phyloP scores from a whole-genome alignment of 768 basidiomycete species.

The Suillus paluster region DNA sequence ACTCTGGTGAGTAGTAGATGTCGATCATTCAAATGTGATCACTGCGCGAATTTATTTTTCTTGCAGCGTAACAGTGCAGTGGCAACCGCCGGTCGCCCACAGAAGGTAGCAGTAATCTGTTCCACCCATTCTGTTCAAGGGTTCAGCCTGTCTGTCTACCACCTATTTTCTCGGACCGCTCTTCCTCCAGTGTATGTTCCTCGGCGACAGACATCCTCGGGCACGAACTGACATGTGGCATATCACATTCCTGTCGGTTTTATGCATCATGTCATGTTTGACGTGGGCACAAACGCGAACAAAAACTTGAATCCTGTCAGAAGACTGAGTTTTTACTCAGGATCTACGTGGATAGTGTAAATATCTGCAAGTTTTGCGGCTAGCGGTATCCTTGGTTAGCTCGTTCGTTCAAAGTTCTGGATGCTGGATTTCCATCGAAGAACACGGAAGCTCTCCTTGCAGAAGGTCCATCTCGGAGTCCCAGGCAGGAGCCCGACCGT shows the following conservation, averaged over 20 bases:
- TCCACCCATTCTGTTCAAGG: neutral
- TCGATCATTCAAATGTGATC: neutral
- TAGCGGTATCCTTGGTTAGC: neutral
- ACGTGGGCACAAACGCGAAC: neutral
- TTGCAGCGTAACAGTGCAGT: neutral
- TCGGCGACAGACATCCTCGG: neutral
- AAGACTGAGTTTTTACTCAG: neutral
- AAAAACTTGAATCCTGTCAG: too few species aligned
- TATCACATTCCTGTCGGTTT: neutral
- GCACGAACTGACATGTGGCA: neutral
- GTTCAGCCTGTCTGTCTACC: neutral
- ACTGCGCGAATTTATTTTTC: neutral
- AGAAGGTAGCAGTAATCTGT: neutral
- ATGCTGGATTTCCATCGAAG: neutral
- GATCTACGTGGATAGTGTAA: neutral
- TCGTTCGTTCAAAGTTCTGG: conserved; percentile 1
- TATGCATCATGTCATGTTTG: neutral
- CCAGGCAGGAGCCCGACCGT: neutral
- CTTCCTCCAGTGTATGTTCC: neutral
- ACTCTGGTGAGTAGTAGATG: neutral
- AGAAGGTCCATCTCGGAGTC: neutral
- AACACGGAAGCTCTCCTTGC: neutral
- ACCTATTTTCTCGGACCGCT: neutral
- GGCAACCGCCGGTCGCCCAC: neutral
- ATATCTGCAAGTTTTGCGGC: neutral